Evolutionary conservation across 495 filamentous ascomycete species (phyloP), one percentile per base, ranked within the genome.

Genomic region (Neurospora sp.): DNA sequence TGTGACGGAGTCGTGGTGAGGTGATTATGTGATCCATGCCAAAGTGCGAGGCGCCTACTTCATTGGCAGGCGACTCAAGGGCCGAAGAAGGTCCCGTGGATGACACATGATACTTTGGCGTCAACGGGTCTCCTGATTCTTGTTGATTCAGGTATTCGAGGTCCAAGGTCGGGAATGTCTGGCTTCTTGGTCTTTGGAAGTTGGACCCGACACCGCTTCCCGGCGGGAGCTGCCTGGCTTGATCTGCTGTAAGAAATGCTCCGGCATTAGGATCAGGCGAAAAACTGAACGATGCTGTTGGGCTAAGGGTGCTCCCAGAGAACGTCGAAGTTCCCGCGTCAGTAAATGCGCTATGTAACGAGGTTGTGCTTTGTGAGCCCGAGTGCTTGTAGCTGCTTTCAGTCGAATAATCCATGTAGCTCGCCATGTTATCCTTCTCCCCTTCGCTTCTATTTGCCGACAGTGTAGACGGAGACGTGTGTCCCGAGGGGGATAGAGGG

Each of bases 151-250:
- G 88, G 77, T 92, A 91, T 69, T 89, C 89, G 6, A 92, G 86
- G 76, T 96, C 92, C 71, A 92, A 82, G 38, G 90, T 87, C 37
- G 96, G 94, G 71, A 97, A 96, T 0, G 96, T 98, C 81, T 97
- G 94, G 81, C 94, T 96, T 79, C 96, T 89, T 37, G 93, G 94
- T 41, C 94, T 88, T 75, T 92, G 89, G 76, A 90, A 90, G 72
- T 86, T 85, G 74, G 85, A 85, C 70, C 79, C 84, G 70, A 84
- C 69, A 31, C 71, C 66, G 1, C 74, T 77, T 23, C 54, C 84
- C 18, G 85, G 83, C 5, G 86, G 84, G 40, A 88, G 87, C 9
- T 91, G 85, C 62, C 89, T 85, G 40, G 86, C 88, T 71, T 91
- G 90, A 74, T 90, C 89, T 23, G 88, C 86, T 41, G 90, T 86